Evolutionary conservation across 192 early-diverging fungal species (phyloP).

Genomic region (Nowakowskiella sp.): DNA sequence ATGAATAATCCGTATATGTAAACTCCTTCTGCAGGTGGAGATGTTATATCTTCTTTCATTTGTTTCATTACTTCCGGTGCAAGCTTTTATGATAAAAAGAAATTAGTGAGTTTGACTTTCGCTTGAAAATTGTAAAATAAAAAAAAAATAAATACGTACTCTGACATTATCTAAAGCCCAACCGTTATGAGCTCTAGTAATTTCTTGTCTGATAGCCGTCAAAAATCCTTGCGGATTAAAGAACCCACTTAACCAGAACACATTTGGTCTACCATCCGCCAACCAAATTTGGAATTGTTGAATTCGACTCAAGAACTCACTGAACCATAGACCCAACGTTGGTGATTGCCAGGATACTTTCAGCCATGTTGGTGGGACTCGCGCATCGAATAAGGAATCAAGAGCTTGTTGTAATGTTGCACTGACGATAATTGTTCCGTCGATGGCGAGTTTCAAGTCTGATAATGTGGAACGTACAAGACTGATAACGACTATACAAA

Average conservation of each 20-base stretch:
- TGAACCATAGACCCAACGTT: slow-evolving; percentile 55
- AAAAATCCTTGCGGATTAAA: slow-evolving; percentile 66
- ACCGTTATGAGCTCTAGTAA: slow-evolving; percentile 48
- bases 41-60: slow-evolving; percentile 62
- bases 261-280: slow-evolving; percentile 51
- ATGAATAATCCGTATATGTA: slow-evolving; percentile 63
- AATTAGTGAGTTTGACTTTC: slow-evolving; percentile 4
- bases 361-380: slow-evolving; percentile 47
- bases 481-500: slow-evolving; percentile 43
- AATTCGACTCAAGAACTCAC: slow-evolving; percentile 41
- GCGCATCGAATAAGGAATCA: slow-evolving; percentile 56
- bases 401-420: slow-evolving; percentile 50
- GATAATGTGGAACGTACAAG: slow-evolving; percentile 42
- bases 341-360: slow-evolving; percentile 52
- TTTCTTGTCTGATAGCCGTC: slow-evolving; percentile 58
- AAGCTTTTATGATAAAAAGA: slow-evolving; percentile 22
- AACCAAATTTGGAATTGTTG: slow-evolving; percentile 56
- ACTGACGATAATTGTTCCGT: slow-evolving; percentile 56
- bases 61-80: slow-evolving; percentile 62
- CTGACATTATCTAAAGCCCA: slow-evolving; percentile 59
- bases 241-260: slow-evolving; percentile 59
- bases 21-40: slow-evolving; percentile 50
- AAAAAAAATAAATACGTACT: slow-evolving; percentile 16
- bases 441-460: slow-evolving; percentile 57
- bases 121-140: background rate